Conservation (phyloP, 495 filamentous ascomycete species). For the Penicillium maclennaniae region DNA sequence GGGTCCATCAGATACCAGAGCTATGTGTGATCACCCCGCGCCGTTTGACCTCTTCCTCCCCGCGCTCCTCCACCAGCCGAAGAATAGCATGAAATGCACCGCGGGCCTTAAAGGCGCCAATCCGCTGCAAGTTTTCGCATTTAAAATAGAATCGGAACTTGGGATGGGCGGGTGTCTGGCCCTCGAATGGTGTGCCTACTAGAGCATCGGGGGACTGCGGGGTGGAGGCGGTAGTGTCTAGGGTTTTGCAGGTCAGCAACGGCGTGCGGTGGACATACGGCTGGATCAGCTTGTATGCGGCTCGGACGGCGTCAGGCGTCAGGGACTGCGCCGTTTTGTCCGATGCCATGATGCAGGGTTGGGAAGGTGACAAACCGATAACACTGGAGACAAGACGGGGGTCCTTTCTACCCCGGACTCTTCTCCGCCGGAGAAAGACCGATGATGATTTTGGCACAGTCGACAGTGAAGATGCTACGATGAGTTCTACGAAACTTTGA, state of each 20-base stretch:
- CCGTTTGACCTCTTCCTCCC: slow-evolving; percentile 50
- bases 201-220: slow-evolving; percentile 54
- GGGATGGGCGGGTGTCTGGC: slow-evolving; percentile 55
- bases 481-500: neutral
- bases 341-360: slow-evolving; percentile 14
- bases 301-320: slow-evolving; percentile 61
- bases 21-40: slow-evolving; percentile 89
- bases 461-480: neutral
- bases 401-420: slow-evolving; percentile 3
- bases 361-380: neutral
- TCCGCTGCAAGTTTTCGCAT: slow-evolving; percentile 88
- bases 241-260: slow-evolving; percentile 69
- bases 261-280: slow-evolving; percentile 79
- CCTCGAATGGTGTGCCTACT: slow-evolving; percentile 54
- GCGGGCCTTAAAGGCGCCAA: slow-evolving; percentile 90
- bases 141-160: slow-evolving; percentile 84
- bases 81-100: slow-evolving; percentile 88
- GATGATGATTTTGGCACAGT: neutral
- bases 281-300: slow-evolving; percentile 69
- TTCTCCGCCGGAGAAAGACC: slow-evolving; percentile 6
- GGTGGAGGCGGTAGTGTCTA: slow-evolving; percentile 70
- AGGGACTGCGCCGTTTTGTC: slow-evolving; percentile 53
- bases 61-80: slow-evolving; percentile 61
- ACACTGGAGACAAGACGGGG: neutral
- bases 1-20: slow-evolving; percentile 53